phyloP scores from a whole-genome alignment of 345 rosid species.

The Adansonia digitata region DNA sequence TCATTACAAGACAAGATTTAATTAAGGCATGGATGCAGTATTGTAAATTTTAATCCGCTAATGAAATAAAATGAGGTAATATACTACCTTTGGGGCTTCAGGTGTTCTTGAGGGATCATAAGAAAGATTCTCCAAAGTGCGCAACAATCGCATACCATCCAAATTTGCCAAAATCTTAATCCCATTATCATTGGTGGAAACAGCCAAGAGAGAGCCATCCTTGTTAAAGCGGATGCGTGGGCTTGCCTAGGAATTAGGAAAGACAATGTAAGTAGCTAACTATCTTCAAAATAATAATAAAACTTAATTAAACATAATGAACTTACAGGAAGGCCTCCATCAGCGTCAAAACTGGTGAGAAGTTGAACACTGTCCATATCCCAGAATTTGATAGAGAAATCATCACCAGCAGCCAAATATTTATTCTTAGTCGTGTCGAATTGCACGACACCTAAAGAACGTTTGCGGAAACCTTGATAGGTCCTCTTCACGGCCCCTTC shows the following conservation, averaged over 20 bases:
- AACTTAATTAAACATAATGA: neutral
- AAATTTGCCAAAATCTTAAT: constrained; percentile 71
- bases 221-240: constrained; percentile 88
- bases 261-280: constrained; percentile 24
- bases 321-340: constrained; percentile 73
- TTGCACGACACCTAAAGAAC: constrained; percentile 75
- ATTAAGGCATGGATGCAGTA: neutral
- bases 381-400: constrained; percentile 84
- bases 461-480: constrained; percentile 79
- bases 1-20: constrained; percentile 6
- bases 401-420: constrained; percentile 86
- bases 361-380: constrained; percentile 81
- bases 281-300: constrained; percentile 5
- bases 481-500: constrained; percentile 82
- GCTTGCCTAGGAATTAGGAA: constrained; percentile 50
- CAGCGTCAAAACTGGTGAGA: constrained; percentile 74
- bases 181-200: constrained; percentile 75
- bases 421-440: constrained; percentile 85
- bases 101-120: constrained; percentile 46
- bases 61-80: constrained; percentile 9
- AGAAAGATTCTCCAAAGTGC: constrained; percentile 59
- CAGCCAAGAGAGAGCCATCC: constrained; percentile 86
- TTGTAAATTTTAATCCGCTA: neutral
- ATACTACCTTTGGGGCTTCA: constrained; percentile 59
- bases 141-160: constrained; percentile 67